phyloP scores from a whole-genome alignment of 2,329 filamentous ascomycete species.

The Bipolaris gigantea region DNA sequence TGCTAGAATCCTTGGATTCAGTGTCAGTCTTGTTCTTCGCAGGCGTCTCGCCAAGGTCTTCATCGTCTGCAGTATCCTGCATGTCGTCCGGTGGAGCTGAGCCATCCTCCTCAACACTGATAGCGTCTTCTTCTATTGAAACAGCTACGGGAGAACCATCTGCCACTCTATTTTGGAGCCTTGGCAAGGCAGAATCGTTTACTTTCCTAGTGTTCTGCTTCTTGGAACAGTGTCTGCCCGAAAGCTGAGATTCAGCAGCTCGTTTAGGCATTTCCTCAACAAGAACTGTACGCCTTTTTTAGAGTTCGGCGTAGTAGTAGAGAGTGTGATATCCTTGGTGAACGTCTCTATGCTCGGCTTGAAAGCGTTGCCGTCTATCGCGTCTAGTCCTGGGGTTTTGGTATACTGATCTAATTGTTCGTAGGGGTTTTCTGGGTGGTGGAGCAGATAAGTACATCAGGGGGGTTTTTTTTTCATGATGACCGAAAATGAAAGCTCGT shows the following conservation, averaged over 20 bases:
- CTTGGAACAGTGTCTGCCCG: constrained; percentile 1
- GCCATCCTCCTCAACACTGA: too few relatives aligned
- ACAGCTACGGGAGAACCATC: background rate
- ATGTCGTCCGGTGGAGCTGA: too few relatives aligned
- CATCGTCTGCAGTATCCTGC: background rate
- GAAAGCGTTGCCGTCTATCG: background rate
- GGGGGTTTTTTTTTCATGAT: background rate
- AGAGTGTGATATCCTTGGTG: background rate
- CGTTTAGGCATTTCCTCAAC: constrained; percentile 10
- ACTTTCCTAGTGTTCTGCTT: constrained; percentile 1
- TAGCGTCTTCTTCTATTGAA: too few relatives aligned
- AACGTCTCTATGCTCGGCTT: background rate
- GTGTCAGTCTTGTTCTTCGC: background rate
- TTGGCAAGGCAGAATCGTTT: too few relatives aligned
- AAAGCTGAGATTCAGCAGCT: background rate
- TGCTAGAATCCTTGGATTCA: background rate
- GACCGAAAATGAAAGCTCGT: constrained; percentile 3
- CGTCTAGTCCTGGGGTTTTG: background rate
- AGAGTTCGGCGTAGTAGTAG: background rate
- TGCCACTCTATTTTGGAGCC: background rate
- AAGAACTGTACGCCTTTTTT: background rate
- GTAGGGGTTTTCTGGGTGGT: background rate
- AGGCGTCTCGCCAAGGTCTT: background rate
- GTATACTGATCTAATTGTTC: background rate
- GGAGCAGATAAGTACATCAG: constrained; percentile 5